Evolutionary conservation across 352 stramenopile species (phyloP).

Genomic region (Pythium aristosporum): DNA sequence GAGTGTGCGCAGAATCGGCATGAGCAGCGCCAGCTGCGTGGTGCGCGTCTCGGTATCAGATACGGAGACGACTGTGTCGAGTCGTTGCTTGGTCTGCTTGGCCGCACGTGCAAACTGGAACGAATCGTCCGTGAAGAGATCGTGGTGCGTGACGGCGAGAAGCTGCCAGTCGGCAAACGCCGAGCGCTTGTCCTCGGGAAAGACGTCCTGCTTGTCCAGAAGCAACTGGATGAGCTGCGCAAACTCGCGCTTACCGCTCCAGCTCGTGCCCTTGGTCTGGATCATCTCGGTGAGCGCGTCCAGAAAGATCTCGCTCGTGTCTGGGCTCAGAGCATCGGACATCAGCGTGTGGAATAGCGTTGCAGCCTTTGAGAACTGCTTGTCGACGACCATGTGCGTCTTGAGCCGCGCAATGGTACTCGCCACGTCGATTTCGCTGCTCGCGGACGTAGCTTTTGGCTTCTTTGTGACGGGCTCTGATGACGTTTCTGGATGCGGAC

Average conservation of each 20-base stretch:
- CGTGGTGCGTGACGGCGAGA: conserved; percentile 51
- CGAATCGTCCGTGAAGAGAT: conserved; percentile 81
- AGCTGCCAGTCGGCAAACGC: conserved; percentile 53
- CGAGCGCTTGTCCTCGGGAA: conserved; percentile 17
- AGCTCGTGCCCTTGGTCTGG: conserved; percentile 32
- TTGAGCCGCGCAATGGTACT: conserved; percentile 55
- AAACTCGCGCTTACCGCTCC: conserved; percentile 60
- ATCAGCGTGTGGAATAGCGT: conserved; percentile 53
- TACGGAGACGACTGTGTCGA: conserved; percentile 33
- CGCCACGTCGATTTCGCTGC: conserved; percentile 36
- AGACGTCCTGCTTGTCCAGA: conserved; percentile 33
- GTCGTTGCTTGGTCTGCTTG: conserved; percentile 54
- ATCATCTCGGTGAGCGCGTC: conserved; percentile 47
- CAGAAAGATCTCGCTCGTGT: conserved; percentile 48
- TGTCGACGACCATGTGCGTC: conserved; percentile 74
- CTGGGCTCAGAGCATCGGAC: conserved; percentile 35
- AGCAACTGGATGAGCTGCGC: conserved; percentile 45
- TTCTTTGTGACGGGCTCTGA: conserved; percentile 1
- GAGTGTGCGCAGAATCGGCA: conserved; percentile 65
- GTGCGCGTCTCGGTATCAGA: conserved; percentile 4
- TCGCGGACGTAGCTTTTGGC: not conserved
- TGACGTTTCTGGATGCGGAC: conserved; percentile 2
- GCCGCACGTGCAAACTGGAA: conserved; percentile 75
- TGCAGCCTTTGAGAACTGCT: conserved; percentile 77
- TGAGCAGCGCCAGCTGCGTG: conserved; percentile 34